Evolutionary conservation across 78 protist genomes (phyloP).

Genomic region (Dictyostelium intermedium): DNA sequence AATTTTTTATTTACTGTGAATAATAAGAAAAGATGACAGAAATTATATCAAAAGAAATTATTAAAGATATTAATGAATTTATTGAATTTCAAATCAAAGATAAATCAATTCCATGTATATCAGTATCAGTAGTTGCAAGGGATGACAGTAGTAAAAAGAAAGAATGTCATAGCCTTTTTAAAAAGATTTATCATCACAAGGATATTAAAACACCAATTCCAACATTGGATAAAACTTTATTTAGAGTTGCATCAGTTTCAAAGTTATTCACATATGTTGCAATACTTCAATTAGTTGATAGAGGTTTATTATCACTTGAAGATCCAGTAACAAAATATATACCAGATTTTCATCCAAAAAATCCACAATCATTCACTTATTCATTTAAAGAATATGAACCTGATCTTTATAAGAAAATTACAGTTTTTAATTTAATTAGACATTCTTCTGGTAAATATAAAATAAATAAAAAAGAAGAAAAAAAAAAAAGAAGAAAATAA

Average conservation of each 20-base stretch:
- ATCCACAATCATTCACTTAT: background rate
- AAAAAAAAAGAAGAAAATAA: background rate
- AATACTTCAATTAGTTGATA: constrained; percentile 28
- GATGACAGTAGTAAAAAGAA: background rate
- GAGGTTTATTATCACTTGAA: background rate
- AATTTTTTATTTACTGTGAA: background rate
- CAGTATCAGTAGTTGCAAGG: background rate
- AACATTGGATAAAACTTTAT: background rate
- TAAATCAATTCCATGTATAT: constrained; percentile 21
- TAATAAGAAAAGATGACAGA: background rate
- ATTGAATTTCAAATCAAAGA: constrained; percentile 19
- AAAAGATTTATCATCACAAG: constrained; percentile 19
- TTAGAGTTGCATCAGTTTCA: constrained; percentile 58
- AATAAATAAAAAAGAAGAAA: background rate
- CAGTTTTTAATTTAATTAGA: constrained; percentile 53
- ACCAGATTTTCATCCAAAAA: constrained; percentile 33
- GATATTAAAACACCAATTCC: constrained; percentile 46
- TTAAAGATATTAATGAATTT: constrained; percentile 29
- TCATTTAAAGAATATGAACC: background rate
- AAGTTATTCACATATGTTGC: constrained; percentile 61
- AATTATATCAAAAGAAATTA: background rate
- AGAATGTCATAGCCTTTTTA: background rate
- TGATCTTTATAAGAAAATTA: background rate
- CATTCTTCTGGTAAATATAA: constrained; percentile 52
- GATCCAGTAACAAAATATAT: constrained; percentile 66